Evolutionary conservation across 495 filamentous ascomycete genomes (phyloP).

Genomic region (Aspergillus carlsbadensis): DNA sequence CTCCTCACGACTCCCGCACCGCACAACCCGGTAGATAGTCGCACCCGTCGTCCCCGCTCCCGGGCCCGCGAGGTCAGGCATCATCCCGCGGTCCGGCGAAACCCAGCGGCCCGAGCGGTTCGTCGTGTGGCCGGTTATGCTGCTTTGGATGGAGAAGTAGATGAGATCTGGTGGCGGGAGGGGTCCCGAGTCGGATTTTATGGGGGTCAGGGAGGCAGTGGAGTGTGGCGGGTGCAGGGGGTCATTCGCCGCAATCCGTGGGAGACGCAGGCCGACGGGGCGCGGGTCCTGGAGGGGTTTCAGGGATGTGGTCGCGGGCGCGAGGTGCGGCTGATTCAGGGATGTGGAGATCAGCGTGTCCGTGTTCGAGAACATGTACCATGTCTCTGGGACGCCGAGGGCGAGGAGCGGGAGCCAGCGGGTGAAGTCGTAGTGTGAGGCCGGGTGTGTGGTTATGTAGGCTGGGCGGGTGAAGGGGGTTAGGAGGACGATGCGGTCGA

Average conservation of each 20-base stretch:
- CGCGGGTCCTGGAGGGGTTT: no score
- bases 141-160: constrained; percentile 6
- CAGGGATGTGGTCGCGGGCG: background rate
- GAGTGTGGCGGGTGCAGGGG: no score
- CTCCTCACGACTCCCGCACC: constrained; percentile 4
- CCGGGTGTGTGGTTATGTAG: constrained; percentile 1
- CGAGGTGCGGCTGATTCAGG: background rate
- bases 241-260: no score
- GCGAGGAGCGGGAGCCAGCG: constrained; percentile 5
- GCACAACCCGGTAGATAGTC: constrained; percentile 6
- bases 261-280: no score
- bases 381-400: background rate
- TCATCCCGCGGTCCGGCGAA: background rate
- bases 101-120: background rate
- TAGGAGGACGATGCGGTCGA: background rate
- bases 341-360: background rate
- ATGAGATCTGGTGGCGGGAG: background rate
- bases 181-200: background rate
- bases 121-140: background rate
- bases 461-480: background rate
- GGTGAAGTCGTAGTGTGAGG: background rate
- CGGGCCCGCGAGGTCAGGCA: background rate
- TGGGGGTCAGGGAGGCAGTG: background rate
- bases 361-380: background rate
- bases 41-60: background rate